Conservation (phyloP, 2,329 filamentous ascomycete species). For the Colletotrichum sp. region DNA sequence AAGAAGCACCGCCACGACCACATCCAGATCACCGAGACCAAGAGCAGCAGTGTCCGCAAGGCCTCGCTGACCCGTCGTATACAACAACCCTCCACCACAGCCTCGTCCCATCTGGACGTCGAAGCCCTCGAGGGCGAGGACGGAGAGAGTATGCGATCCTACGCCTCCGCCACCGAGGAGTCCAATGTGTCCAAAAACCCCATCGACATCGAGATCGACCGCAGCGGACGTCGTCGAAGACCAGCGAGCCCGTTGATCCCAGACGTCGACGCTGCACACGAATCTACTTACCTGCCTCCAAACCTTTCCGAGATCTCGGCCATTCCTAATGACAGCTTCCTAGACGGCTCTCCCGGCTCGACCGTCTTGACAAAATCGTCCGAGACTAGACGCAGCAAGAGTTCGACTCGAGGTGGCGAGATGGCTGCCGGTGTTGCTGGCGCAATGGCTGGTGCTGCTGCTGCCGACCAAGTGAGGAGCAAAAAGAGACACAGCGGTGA, state of each 20-base stretch:
- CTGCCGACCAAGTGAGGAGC: conserved; percentile 45
- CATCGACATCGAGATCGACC: conserved; percentile 87
- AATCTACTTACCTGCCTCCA: conserved; percentile 65
- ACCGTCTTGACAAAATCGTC: conserved; percentile 35
- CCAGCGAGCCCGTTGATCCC: conserved; percentile 72
- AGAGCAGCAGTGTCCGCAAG: conserved; percentile 68
- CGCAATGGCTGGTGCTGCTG: conserved; percentile 41
- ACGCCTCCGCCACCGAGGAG: conserved; percentile 79
- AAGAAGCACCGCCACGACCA: conserved; percentile 73
- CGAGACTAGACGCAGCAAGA: conserved; percentile 44
- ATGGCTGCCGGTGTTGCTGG: conserved; percentile 42
- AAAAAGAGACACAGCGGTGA: conserved; percentile 51
- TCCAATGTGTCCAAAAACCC: conserved; percentile 79
- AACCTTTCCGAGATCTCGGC: conserved; percentile 86
- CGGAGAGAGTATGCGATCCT: conserved; percentile 72
- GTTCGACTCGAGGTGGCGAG: conserved; percentile 44
- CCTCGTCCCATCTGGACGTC: conserved; percentile 41
- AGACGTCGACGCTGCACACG: conserved; percentile 55
- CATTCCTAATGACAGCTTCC: conserved; percentile 66
- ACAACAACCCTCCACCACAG: conserved; percentile 51
- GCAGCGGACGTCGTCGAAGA: conserved; percentile 56
- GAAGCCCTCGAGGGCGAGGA: conserved; percentile 60
- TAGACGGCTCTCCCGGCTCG: conserved; percentile 52
- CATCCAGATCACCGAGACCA: conserved; percentile 85
- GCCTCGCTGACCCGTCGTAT: conserved; percentile 62